Base-by-base conservation (phyloP, 768 basidiomycete genomes). In the Russula sp. region DNA sequence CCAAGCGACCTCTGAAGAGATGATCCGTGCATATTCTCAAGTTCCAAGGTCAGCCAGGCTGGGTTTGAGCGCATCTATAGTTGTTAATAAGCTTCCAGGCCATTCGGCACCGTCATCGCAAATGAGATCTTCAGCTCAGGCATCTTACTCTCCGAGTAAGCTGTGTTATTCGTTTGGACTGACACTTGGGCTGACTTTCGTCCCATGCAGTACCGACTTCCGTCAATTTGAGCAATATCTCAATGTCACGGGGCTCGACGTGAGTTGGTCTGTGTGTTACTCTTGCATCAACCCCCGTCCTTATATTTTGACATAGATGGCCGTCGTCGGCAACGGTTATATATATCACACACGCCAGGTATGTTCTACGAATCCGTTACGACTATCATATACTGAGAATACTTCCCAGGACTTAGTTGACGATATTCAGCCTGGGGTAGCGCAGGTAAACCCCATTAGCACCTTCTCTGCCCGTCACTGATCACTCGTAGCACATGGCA, bases 101-200 rank as follows among this genome's bases (percentile, higher is more conserved):
- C 96, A 0, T 89, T 88, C 60, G 96, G 93, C 2, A 91, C 92
- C 0, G 82, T 96, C 65, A 81, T 91, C 51, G 96, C 95, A 4
- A 90, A 91, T 63, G 96, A 98, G 63, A 81, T 98, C 31, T 98
- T 98, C 76, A 86, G 86, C 65, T 95, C 93, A 0, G 94, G 95
- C 0, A 82, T 98, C 59, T 77, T 98, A 49, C 75, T 95, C 44
- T 94, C 91, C 9, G 95, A 98, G 93, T 96, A 71, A 54, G 81
- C 77, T 48, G 20, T 22, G 22, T 34, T 37, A 11, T 11, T 42
- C 8, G 18, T 32, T 60, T 37, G 34, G 9, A 8, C 22, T 13
- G 39, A 14, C 22, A 22, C 51, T 44, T 3, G 22, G 16, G 64
- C 66, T 57, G 40, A 59, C 40, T 53, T 31, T 61, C 27, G 6